Evolutionary conservation across 2,329 filamentous ascomycete genomes (phyloP).

Genomic region (Lecanosticta acicola): DNA sequence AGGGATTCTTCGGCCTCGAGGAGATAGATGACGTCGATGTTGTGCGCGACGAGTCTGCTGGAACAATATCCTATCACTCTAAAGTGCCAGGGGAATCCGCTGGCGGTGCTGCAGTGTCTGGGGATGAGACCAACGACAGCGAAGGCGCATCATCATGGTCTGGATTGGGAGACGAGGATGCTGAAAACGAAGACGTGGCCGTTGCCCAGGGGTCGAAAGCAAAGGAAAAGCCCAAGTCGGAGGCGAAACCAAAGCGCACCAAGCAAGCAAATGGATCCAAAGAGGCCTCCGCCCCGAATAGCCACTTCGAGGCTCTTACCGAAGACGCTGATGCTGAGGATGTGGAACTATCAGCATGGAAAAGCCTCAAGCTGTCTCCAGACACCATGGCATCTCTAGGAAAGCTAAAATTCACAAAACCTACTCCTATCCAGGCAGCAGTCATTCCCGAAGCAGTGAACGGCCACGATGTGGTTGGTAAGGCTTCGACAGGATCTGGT

Average conservation of each 20-base stretch:
- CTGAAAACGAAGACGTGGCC: conserved; percentile 3
- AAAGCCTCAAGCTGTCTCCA: conserved; percentile 64
- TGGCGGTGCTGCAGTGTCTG: conserved; percentile 22
- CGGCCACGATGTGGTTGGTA: conserved; percentile 88
- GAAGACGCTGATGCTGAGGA: conserved; percentile 49
- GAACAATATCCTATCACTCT: conserved; percentile 38
- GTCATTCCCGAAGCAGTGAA: conserved; percentile 76
- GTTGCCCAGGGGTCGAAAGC: conserved; percentile 6
- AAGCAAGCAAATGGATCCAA: conserved; percentile 8
- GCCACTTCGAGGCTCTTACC: conserved; percentile 45
- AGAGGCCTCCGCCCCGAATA: neutral
- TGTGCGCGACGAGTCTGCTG: conserved; percentile 53
- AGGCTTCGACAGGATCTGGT: conserved; percentile 91
- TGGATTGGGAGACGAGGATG: conserved; percentile 50
- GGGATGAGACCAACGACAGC: conserved; percentile 39
- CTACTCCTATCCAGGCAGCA: conserved; percentile 73
- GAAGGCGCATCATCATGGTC: conserved; percentile 48
- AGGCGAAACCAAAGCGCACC: conserved; percentile 22
- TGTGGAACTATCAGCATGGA: conserved; percentile 74
- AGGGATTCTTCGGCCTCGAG: conserved; percentile 87
- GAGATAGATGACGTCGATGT: conserved; percentile 89
- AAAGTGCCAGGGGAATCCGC: conserved; percentile 5
- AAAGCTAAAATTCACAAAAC: conserved; percentile 70
- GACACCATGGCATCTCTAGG: conserved; percentile 68
- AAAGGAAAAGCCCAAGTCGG: conserved; percentile 19